phyloP scores from a whole-genome alignment of 495 filamentous ascomycete genomes.

The Collariella sp. region DNA sequence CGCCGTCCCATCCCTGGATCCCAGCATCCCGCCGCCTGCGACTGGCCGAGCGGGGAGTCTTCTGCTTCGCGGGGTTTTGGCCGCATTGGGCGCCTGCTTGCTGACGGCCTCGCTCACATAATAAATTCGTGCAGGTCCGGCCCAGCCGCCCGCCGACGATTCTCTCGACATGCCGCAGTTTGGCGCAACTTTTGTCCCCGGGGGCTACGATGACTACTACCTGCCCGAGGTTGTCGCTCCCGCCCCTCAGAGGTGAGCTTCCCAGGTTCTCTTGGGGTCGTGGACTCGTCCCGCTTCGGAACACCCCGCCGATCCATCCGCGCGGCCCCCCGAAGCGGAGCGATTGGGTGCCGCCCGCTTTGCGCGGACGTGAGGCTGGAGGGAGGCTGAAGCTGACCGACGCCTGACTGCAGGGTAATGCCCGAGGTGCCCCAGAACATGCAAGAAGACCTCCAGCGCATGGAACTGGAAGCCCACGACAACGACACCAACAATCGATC shows the following conservation, averaged over 20 bases:
- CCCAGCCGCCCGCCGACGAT: slow-evolving; percentile 31
- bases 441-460: slow-evolving; percentile 79
- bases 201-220: slow-evolving; percentile 82
- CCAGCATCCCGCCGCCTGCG: neutral
- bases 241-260: slow-evolving; percentile 82
- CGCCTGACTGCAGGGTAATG: slow-evolving; percentile 41
- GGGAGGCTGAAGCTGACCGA: slow-evolving; percentile 18
- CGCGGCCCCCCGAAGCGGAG: slow-evolving; percentile 4
- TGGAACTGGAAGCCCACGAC: slow-evolving; percentile 69
- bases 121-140: slow-evolving; percentile 37
- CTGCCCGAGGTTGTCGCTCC: slow-evolving; percentile 58
- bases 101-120: slow-evolving; percentile 17
- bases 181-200: slow-evolving; percentile 85
- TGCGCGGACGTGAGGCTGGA: slow-evolving; percentile 6
- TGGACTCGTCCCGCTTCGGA: slow-evolving; percentile 1
- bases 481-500: slow-evolving; percentile 33
- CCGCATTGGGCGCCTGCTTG: slow-evolving; percentile 8
- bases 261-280: too few relatives aligned
- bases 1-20: slow-evolving; percentile 10
- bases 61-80: slow-evolving; percentile 9
- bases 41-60: slow-evolving; percentile 5
- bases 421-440: slow-evolving; percentile 64
- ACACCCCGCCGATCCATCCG: neutral
- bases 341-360: slow-evolving; percentile 15
- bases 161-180: slow-evolving; percentile 45